Evolutionary conservation across 441 rosid species (phyloP).

Genomic region (Corymbia citriodora): DNA sequence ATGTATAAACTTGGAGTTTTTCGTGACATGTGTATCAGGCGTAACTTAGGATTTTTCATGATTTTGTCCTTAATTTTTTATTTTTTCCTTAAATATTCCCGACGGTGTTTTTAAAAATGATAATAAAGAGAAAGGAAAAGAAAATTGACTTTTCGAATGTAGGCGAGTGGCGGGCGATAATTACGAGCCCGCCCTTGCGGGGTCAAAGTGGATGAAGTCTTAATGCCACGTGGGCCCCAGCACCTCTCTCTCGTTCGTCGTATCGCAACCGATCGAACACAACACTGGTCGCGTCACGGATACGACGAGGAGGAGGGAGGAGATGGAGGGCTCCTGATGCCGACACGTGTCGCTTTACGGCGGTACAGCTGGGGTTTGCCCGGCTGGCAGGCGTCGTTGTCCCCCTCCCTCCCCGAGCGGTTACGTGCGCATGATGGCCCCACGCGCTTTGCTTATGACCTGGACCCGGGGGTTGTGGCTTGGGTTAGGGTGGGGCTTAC

Average conservation of each 20-base stretch:
- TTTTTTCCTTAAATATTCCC: background rate
- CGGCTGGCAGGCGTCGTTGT: conserved; percentile 5
- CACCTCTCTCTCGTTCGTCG: background rate
- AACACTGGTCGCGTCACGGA: background rate
- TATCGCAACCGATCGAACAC: background rate
- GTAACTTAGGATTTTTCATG: background rate
- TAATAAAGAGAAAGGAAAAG: background rate
- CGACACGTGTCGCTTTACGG: background rate
- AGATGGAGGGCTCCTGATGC: background rate
- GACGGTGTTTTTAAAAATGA: background rate
- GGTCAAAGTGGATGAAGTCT: background rate
- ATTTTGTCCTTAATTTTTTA: too few relatives aligned
- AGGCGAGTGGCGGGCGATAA: background rate
- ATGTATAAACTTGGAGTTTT: too few relatives aligned
- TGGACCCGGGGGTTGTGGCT: background rate
- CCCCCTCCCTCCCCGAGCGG: background rate
- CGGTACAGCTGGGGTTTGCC: conserved; percentile 9
- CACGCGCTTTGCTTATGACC: background rate
- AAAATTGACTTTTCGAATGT: background rate
- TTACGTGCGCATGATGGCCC: conserved; percentile 1
- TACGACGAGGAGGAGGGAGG: background rate
- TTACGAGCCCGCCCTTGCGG: background rate
- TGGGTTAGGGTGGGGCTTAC: background rate
- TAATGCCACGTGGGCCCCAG: background rate
- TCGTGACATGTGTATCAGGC: too few relatives aligned